Percentiles rank a stretch among this genome's conserved stretches.
phyloP scores from a whole-genome alignment of 2,329 filamentous ascomycete genomes.

The Epichloe coenophiala region DNA sequence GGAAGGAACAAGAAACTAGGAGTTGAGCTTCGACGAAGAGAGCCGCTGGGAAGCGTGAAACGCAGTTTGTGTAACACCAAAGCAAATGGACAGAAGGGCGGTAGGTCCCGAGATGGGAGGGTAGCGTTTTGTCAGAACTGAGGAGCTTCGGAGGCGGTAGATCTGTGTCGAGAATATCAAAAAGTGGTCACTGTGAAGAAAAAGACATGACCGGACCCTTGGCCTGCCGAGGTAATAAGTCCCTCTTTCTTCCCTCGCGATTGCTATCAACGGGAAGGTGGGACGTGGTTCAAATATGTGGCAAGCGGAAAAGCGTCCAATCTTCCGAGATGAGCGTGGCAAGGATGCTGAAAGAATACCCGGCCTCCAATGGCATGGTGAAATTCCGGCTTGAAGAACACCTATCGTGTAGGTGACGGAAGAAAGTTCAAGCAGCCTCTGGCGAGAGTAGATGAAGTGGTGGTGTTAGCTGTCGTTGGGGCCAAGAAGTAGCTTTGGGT shows the following conservation, averaged over 20 bases:
- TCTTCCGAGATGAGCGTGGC: neutral
- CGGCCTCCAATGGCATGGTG: conserved; percentile 5
- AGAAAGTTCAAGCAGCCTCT: neutral
- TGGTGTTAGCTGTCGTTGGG: neutral
- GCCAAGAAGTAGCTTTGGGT: neutral
- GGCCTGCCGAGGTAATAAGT: conserved; percentile 3
- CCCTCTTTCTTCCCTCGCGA: conserved; percentile 5
- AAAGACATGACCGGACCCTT: neutral
- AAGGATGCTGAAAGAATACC: conserved; percentile 1
- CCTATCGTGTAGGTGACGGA: neutral
- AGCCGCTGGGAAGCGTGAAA: conserved; percentile 12
- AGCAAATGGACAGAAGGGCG: conserved; percentile 6
- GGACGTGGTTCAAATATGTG: conserved; percentile 1
- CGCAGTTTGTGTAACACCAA: conserved; percentile 13
- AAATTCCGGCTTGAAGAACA: neutral
- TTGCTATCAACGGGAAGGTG: conserved; percentile 3
- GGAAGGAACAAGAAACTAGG: conserved; percentile 1
- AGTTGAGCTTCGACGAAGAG: conserved; percentile 7
- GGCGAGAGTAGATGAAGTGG: neutral
- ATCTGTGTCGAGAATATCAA: neutral
- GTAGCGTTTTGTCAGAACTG: conserved; percentile 1
- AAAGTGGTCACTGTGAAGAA: neutral
- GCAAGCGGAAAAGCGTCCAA: neutral
- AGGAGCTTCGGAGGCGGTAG: conserved; percentile 7
- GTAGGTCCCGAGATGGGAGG: neutral